phyloP scores from a whole-genome alignment of 208 protist species.

The Acanthamoeba lenticulata region DNA sequence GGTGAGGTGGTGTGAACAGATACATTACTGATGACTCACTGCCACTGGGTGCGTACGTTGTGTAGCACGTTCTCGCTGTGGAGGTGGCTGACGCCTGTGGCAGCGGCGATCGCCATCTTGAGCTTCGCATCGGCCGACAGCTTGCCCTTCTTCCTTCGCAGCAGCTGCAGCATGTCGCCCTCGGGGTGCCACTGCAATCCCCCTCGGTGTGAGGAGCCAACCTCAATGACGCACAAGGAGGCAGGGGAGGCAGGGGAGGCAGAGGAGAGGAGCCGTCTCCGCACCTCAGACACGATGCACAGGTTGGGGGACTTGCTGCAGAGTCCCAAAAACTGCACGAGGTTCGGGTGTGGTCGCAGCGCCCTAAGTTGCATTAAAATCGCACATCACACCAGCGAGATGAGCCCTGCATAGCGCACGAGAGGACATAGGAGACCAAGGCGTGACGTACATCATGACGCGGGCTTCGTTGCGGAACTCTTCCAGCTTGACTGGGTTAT shows the following conservation, averaged over 20 bases:
- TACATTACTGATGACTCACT: background rate
- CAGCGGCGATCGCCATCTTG: background rate
- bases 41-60: background rate
- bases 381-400: background rate
- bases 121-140: background rate
- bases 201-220: too few relatives aligned
- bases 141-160: constrained; percentile 39
- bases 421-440: background rate
- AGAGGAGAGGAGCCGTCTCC: background rate
- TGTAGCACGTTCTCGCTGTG: constrained; percentile 28
- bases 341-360: constrained; percentile 5
- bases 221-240: background rate
- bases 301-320: background rate
- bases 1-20: too few relatives aligned
- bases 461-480: background rate
- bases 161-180: background rate
- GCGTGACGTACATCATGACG: constrained; percentile 8
- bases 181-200: background rate
- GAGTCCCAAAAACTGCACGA: background rate
- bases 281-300: background rate
- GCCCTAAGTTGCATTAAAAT: background rate
- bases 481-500: background rate
- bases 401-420: background rate
- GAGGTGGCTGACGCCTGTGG: background rate
- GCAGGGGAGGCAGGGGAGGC: background rate